Evolutionary conservation across 345 rosid species (phyloP).

Genomic region (Murraya koenigii): DNA sequence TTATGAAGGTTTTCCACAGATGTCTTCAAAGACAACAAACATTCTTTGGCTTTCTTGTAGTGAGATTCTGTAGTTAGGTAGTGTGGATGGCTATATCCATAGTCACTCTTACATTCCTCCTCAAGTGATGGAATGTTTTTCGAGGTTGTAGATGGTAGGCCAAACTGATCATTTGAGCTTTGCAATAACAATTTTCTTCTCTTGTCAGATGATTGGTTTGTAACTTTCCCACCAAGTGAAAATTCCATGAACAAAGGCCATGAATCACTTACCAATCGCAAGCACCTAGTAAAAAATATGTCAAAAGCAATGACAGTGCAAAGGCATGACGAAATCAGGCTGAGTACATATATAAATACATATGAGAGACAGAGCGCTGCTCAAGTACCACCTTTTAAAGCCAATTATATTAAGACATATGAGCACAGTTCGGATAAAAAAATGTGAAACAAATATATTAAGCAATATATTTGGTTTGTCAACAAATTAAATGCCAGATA

Average conservation of each 20-base stretch:
- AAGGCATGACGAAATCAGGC: neutral
- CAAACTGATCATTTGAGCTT: slow-evolving; percentile 22
- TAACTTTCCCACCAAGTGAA: slow-evolving; percentile 26
- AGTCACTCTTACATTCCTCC: slow-evolving; percentile 19
- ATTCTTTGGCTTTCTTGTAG: slow-evolving; percentile 52
- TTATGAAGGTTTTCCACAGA: slow-evolving; percentile 60
- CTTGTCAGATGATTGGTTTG: slow-evolving; percentile 37
- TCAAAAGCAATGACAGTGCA: neutral
- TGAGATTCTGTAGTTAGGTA: slow-evolving; percentile 22
- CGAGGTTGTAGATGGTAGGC: slow-evolving; percentile 9
- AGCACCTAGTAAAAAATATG: slow-evolving; percentile 41
- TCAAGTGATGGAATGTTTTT: slow-evolving; percentile 9
- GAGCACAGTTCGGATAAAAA: no score
- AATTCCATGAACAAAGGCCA: slow-evolving; percentile 55
- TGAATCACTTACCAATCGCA: slow-evolving; percentile 52
- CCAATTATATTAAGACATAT: no score
- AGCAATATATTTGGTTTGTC: neutral
- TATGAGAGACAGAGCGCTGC: neutral
- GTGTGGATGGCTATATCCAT: slow-evolving; percentile 8
- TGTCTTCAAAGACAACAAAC: slow-evolving; percentile 71
- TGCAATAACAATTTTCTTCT: slow-evolving; percentile 42
- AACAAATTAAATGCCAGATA: neutral
- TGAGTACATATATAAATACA: neutral
- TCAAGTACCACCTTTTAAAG: neutral
- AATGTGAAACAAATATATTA: no score